Conservation (phyloP, 2,329 filamentous ascomycete species). For the Didymella sp. region DNA sequence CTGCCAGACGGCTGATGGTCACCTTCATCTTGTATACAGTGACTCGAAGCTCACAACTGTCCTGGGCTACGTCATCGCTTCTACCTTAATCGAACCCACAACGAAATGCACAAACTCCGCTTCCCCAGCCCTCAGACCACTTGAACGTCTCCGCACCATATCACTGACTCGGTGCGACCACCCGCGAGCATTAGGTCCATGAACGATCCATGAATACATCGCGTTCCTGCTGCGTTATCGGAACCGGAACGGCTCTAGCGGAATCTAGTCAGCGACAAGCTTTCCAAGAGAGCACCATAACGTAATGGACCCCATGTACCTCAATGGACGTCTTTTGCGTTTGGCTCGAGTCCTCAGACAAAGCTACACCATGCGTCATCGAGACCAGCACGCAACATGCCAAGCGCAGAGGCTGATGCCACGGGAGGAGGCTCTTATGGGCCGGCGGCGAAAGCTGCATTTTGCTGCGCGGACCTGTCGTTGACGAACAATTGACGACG, state of each 20-base stretch:
- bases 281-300: slow-evolving; percentile 13
- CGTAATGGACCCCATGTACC: slow-evolving; percentile 11
- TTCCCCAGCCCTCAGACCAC: neutral
- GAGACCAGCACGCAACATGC: slow-evolving; percentile 25
- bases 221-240: neutral
- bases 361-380: slow-evolving; percentile 26
- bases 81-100: neutral
- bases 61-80: slow-evolving; percentile 1
- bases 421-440: slow-evolving; percentile 22
- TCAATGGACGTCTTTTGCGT: neutral
- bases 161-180: neutral
- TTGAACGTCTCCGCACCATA: neutral
- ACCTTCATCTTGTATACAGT: neutral
- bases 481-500: slow-evolving; percentile 3
- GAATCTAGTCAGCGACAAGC: slow-evolving; percentile 10
- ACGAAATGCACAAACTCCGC: neutral
- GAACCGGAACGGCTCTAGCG: slow-evolving; percentile 14
- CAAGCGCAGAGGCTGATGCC: slow-evolving; percentile 16
- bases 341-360: neutral
- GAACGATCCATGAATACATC: neutral
- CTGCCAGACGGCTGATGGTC: neutral
- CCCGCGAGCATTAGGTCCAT: neutral
- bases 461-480: neutral
- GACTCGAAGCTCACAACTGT: neutral
- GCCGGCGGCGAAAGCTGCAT: slow-evolving; percentile 6